Evolutionary conservation across 768 basidiomycete genomes (phyloP).

Genomic region (Mycena vitilis): DNA sequence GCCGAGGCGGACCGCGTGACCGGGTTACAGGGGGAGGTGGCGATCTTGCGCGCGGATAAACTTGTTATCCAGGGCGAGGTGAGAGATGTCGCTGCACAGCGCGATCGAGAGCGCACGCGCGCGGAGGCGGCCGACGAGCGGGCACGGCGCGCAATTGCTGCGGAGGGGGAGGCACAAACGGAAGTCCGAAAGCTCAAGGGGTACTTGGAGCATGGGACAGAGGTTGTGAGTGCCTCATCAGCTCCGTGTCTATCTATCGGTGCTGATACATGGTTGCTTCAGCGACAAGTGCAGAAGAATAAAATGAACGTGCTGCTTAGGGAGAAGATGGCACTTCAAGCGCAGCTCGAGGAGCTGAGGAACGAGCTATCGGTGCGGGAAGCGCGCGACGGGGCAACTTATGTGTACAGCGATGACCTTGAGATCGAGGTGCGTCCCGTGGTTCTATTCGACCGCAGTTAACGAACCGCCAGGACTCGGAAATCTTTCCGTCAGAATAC

Average conservation of each 20-base stretch:
- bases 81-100: slow-evolving; percentile 21
- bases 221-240: slow-evolving; percentile 39
- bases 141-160: slow-evolving; percentile 42
- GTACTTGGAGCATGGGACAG: slow-evolving; percentile 44
- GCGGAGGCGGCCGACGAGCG: slow-evolving; percentile 45
- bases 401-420: slow-evolving; percentile 2
- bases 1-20: slow-evolving; percentile 36
- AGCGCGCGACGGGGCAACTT: neutral
- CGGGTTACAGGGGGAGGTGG: slow-evolving; percentile 39
- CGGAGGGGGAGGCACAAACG: slow-evolving; percentile 41
- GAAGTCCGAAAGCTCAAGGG: slow-evolving; percentile 47
- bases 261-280: slow-evolving; percentile 26
- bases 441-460: neutral
- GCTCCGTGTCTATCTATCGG: neutral
- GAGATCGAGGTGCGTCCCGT: slow-evolving; percentile 23
- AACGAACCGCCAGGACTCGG: slow-evolving; percentile 20
- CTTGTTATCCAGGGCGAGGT: neutral
- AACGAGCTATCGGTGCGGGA: slow-evolving; percentile 16
- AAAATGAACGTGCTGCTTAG: slow-evolving; percentile 41
- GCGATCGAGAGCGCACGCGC: slow-evolving; percentile 43
- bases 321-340: slow-evolving; percentile 30
- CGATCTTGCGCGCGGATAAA: slow-evolving; percentile 31
- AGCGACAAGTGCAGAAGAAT: slow-evolving; percentile 39
- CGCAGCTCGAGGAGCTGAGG: slow-evolving; percentile 30
- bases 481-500: slow-evolving; percentile 14